A percentile compares a stretch with the other conserved stretches of the same genome.
phyloP scores from a whole-genome alignment of 1,284 basidiomycete species.

The Lentinus polychrous region DNA sequence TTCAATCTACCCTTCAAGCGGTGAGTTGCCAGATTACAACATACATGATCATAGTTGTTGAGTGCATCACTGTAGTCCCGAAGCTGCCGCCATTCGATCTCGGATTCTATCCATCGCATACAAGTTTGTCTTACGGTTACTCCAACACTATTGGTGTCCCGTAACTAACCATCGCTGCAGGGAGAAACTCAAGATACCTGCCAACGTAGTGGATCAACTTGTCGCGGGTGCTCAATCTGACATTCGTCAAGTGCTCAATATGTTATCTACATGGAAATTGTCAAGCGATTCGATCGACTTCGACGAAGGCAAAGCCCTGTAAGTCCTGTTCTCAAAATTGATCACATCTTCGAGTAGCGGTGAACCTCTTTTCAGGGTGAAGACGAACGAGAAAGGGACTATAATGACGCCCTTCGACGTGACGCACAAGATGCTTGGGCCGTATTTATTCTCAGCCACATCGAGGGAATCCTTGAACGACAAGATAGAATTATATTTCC shows the following conservation, averaged over 20 bases:
- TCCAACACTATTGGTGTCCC: background rate
- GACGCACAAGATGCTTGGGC: slow-evolving; percentile 79
- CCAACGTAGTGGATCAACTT: slow-evolving; percentile 90
- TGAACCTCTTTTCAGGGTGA: slow-evolving; percentile 44
- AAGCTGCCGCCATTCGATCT: slow-evolving; percentile 70
- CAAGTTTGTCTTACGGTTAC: slow-evolving; percentile 60
- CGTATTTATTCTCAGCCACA: slow-evolving; percentile 83
- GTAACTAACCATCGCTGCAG: slow-evolving; percentile 32
- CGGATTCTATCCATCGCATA: slow-evolving; percentile 83
- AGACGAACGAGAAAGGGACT: slow-evolving; percentile 88
- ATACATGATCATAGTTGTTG: too few relatives aligned
- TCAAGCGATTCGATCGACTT: slow-evolving; percentile 76
- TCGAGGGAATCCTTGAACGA: slow-evolving; percentile 80
- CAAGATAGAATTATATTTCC: slow-evolving; percentile 96
- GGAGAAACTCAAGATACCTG: slow-evolving; percentile 88
- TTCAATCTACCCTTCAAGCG: slow-evolving; percentile 75
- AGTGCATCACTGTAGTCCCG: too few relatives aligned
- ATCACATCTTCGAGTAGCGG: slow-evolving; percentile 2
- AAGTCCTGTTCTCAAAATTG: slow-evolving; percentile 24
- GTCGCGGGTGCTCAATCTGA: slow-evolving; percentile 87
- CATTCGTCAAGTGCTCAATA: slow-evolving; percentile 94
- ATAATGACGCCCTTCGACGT: slow-evolving; percentile 90
- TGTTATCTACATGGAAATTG: slow-evolving; percentile 95
- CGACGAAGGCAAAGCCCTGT: slow-evolving; percentile 88
- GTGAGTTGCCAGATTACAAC: too few relatives aligned